These are phyloP conservation scores for Quercus gilva DNA, from an alignment of 306 rosid genomes.

Conservation along the genomic window DNA sequence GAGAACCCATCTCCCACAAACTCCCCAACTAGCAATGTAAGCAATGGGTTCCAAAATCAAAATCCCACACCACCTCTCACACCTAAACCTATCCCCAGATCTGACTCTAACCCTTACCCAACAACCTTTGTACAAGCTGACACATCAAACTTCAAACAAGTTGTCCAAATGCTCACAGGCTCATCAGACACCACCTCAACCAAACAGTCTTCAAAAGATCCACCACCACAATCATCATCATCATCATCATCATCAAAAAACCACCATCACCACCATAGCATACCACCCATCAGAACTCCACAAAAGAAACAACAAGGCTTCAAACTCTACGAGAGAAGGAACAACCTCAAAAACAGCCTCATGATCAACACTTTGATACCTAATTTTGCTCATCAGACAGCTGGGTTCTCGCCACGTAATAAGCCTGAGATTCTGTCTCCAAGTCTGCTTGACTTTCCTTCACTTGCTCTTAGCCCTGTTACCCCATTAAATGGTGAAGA, in stretches of 20 bases:
- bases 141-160: constrained; percentile 85
- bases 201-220: constrained; percentile 23
- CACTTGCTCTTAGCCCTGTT: constrained; percentile 89
- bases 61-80: constrained; percentile 52
- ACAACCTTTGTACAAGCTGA: constrained; percentile 97
- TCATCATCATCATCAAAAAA: constrained; percentile 4
- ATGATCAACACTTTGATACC: constrained; percentile 80
- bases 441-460: constrained; percentile 76
- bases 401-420: constrained; percentile 69
- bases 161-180: constrained; percentile 97
- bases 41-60: constrained; percentile 50
- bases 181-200: constrained; percentile 48
- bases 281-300: constrained; percentile 67
- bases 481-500: constrained; percentile 76
- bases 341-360: constrained; percentile 69
- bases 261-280: constrained; percentile 46
- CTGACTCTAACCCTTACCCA: constrained; percentile 87
- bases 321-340: constrained; percentile 87
- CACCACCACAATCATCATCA: constrained; percentile 17
- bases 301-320: constrained; percentile 70
- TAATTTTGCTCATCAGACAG: constrained; percentile 42
- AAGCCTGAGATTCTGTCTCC: constrained; percentile 83
- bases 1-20: constrained; percentile 55
- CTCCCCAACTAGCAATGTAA: constrained; percentile 67
- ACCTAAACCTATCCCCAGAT: constrained; percentile 79